Evolutionary conservation across 129 eudicot genomes (phyloP), one percentile per base, ranked within the genome.

Genomic region (Saposhnikovia divaricata): DNA sequence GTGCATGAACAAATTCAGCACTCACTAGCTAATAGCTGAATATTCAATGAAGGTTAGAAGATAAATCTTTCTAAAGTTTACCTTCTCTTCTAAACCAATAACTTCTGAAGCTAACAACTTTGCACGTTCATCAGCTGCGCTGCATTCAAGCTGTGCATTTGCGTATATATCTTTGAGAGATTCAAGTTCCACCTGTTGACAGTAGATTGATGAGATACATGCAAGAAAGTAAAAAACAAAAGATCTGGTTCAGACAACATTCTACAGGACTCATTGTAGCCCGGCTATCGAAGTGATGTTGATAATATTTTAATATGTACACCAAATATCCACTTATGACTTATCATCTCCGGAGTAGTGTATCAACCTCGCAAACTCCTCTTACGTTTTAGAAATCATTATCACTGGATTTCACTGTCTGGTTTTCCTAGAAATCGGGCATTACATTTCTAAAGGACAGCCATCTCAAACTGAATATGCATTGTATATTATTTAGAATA

Each of bases 31-130:
- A 75, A 12, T 11, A 46, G n/a, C 25, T 11, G 42, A 18, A 47
- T 31, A 48, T 28, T 8, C 28, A 76, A 31, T 16, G 65, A 48
- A 28, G 44, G 5, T 9, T 11, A 23, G 2, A 6, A 75, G 0
- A 59, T 12, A 12, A 68, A 3, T 66, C 40, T 31, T 15, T 68
- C 73, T 31, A 31, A 15, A 13, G 23, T 47, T 19, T 84, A 96
- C 99, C 99, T 96, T 96, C 89, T 96, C 99, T 85, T 96, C 99
- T 88, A 92, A 84, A 25, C 87, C 96, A 87, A 96, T 96, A 83
- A 96, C 98, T 88, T 96, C 99, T 66, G 99, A 88, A 79, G 99
- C 99, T 88, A 96, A 86, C 81, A 96, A 87, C 85, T 92, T 96
- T 46, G 99, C 89, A 51, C 99, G 99, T 84, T 92, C 98, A 85